Evolutionary conservation across 192 early-diverging fungal species (phyloP).

Genomic region (Gaertneriomyces semiglobifer): DNA sequence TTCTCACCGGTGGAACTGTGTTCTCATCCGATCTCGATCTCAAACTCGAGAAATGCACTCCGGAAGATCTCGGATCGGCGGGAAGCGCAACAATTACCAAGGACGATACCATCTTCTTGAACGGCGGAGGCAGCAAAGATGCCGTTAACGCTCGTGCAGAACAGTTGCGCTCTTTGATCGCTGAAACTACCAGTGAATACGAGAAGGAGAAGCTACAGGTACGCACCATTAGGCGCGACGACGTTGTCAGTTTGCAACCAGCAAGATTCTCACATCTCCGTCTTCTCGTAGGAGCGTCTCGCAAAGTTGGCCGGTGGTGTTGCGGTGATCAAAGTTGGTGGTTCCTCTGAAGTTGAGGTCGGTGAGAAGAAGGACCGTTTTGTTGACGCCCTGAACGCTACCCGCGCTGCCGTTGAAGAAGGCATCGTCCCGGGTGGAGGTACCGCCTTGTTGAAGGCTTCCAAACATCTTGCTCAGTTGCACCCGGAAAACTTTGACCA

Average conservation of each 20-base stretch:
- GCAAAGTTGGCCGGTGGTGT: constrained; percentile 98
- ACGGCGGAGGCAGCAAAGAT: constrained; percentile 91
- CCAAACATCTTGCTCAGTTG: constrained; percentile 72
- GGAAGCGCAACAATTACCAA: constrained; percentile 91
- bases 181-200: constrained; percentile 85
- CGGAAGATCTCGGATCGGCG: constrained; percentile 87
- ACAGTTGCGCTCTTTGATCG: constrained; percentile 92
- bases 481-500: constrained; percentile 99
- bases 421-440: constrained; percentile 99
- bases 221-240: too few species aligned
- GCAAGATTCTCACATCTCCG: too few species aligned
- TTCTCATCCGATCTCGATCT: constrained; percentile 96
- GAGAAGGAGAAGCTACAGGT: constrained; percentile 97
- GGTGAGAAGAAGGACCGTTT: constrained; percentile 99
- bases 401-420: constrained; percentile 98
- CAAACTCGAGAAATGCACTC: constrained; percentile 90
- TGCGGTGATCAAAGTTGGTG: constrained; percentile 98
- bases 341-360: constrained; percentile 97
- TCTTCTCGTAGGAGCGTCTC: constrained; percentile 69
- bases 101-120: constrained; percentile 98
- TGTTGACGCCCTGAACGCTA: constrained; percentile 97
- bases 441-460: constrained; percentile 91
- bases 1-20: constrained; percentile 93
- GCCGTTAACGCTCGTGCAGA: constrained; percentile 89
- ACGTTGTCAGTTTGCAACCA: too few species aligned